phyloP scores from a whole-genome alignment of 768 basidiomycete genomes.

The Trametes cinnabarina region DNA sequence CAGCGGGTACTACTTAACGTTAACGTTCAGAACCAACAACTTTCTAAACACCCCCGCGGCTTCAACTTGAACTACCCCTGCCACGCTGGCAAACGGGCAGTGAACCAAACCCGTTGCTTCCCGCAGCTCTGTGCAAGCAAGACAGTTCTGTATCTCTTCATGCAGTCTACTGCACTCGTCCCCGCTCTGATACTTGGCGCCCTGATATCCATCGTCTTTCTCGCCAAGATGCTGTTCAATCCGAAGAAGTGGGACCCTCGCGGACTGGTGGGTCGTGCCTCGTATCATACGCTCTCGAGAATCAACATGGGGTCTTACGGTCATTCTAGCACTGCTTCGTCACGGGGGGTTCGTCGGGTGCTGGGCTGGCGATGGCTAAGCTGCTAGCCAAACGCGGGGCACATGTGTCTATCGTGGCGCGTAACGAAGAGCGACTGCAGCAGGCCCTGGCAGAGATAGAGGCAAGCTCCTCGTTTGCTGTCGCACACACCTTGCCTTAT shows the following conservation, averaged over 20 bases:
- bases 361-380: conserved; percentile 72
- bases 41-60: too few relatives aligned
- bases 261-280: conserved; percentile 16
- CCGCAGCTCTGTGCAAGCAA: background rate
- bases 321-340: conserved; percentile 74
- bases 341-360: conserved; percentile 80
- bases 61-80: too few relatives aligned
- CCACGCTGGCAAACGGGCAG: too few relatives aligned
- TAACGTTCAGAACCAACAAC: too few relatives aligned
- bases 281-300: background rate
- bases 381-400: conserved; percentile 69
- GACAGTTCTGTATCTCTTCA: background rate
- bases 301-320: background rate
- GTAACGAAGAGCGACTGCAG: conserved; percentile 62
- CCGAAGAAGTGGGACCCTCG: conserved; percentile 30
- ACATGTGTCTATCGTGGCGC: conserved; percentile 81
- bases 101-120: too few relatives aligned
- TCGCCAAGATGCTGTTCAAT: conserved; percentile 23
- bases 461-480: conserved; percentile 41
- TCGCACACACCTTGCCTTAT: too few relatives aligned
- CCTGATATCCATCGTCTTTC: conserved; percentile 3
- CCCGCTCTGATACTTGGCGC: conserved; percentile 5
- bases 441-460: conserved; percentile 61
- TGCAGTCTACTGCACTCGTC: background rate
- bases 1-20: too few relatives aligned